Base-by-base conservation (phyloP, 2,329 filamentous ascomycete species). In the Fragosphaeria purpurea region DNA sequence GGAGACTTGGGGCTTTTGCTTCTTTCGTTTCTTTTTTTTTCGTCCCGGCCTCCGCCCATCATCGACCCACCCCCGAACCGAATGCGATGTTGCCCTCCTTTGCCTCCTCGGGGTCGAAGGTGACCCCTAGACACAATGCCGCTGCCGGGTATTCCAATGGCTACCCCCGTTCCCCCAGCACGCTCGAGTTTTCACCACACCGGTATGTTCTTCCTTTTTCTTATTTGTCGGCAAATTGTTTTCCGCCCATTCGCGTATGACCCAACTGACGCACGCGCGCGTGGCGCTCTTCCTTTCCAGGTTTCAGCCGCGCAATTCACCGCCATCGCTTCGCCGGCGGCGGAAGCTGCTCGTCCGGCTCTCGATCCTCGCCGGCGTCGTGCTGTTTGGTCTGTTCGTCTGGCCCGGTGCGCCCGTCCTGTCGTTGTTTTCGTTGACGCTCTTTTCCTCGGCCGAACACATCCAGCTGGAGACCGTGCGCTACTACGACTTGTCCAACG, bases 401-500 rank as follows among this genome's bases (percentile, higher is more conserved):
- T 86, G 88, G 67, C 80, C 88, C 56, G 73, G 73, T 66, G 82
- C 69, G 66, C 80, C 70, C 58, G 73, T 72, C 60, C 82, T 70
- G 58, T 88, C 70, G 63, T 74, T 72, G 63, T 76, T 71, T 62
- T 85, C 86, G 1, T 72, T 94, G 46, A 86, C 85, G 34, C 75
- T 91, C 38, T 70, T 90, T 47, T 81, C 82, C 40, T 71, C 76
- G 30, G 70, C 73, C 48, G 81, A 84, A 48, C 83, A 86, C 58
- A 79, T 88, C 56, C 83, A 95, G 62, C 80, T 97, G 52, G 88
- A 97, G 66, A 97, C 91, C 1, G 87, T 98, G 54, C 87, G 91
- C 65, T 97, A 98, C 70, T 97, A 97, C 69, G 93, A 98, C 65
- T 75, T 98, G 56, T 85, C 85, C 58, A 88, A 93, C 64, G 88